phyloP scores from a whole-genome alignment of 495 filamentous ascomycete species.

The Penicillium roqueforti region DNA sequence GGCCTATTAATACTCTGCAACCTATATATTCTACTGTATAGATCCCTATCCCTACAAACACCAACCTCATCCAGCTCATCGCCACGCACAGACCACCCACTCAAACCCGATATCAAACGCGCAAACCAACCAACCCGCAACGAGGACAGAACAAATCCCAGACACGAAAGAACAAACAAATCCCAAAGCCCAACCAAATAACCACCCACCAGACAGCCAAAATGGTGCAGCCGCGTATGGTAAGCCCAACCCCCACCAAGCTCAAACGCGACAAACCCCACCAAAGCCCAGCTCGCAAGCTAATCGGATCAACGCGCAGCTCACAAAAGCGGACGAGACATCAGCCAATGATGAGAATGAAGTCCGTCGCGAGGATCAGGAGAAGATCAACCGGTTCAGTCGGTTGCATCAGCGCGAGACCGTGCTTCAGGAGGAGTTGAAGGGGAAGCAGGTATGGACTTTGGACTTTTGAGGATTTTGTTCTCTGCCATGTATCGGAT shows the following conservation, averaged over 20 bases:
- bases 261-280: constrained; percentile 3
- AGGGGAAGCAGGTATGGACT: constrained; percentile 69
- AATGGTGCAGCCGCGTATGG: constrained; percentile 46
- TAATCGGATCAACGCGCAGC: constrained; percentile 46
- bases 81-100: constrained; percentile 24
- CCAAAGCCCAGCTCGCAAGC: constrained; percentile 6
- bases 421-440: constrained; percentile 73
- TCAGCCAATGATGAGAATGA: constrained; percentile 70
- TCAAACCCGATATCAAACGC: constrained; percentile 11
- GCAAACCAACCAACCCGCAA: constrained; percentile 8
- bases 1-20: background rate
- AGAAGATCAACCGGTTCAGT: constrained; percentile 98
- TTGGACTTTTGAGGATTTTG: background rate
- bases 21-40: background rate
- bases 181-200: constrained; percentile 1
- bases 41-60: background rate
- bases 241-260: constrained; percentile 13
- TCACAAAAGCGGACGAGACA: constrained; percentile 86
- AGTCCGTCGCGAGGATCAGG: constrained; percentile 93
- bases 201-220: constrained; percentile 15
- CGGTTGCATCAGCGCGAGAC: constrained; percentile 84
- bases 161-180: background rate
- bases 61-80: background rate
- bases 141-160: background rate
- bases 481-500: constrained; percentile 2